phyloP scores from a whole-genome alignment of 2,329 filamentous ascomycete species.

The Aschersonia sp. region DNA sequence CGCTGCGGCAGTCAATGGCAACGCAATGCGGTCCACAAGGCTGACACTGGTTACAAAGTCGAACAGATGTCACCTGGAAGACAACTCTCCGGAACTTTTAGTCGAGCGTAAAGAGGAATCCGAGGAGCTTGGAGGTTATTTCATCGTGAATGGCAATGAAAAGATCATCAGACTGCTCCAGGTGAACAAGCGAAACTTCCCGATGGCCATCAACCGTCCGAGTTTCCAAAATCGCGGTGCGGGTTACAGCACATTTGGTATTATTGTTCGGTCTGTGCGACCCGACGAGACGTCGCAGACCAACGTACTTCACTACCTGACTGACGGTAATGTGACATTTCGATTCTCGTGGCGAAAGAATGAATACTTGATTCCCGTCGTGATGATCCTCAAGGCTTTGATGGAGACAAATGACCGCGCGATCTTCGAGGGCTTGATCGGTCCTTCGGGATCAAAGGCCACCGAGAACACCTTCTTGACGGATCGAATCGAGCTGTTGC shows the following conservation, averaged over 20 bases:
- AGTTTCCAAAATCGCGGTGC: constrained; percentile 81
- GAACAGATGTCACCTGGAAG: constrained; percentile 80
- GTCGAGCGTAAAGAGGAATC: constrained; percentile 86
- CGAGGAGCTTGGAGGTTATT: constrained; percentile 92
- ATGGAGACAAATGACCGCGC: constrained; percentile 93
- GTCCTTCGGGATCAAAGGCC: constrained; percentile 59
- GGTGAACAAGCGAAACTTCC: constrained; percentile 82
- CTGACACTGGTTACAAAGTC: constrained; percentile 36
- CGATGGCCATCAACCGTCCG: constrained; percentile 81
- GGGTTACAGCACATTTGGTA: constrained; percentile 78
- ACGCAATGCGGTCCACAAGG: background rate
- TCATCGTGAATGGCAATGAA: constrained; percentile 94
- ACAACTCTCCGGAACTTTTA: constrained; percentile 66
- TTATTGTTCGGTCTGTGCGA: constrained; percentile 80
- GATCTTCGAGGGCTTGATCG: constrained; percentile 88
- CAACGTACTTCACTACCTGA: constrained; percentile 91
- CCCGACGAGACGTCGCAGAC: constrained; percentile 98
- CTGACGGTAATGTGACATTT: constrained; percentile 91
- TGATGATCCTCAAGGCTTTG: constrained; percentile 94
- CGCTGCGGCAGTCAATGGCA: background rate
- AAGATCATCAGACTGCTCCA: constrained; percentile 90
- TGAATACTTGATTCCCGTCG: constrained; percentile 86
- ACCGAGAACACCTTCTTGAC: constrained; percentile 84
- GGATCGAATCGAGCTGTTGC: constrained; percentile 79
- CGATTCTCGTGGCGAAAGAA: constrained; percentile 96